Conservation (phyloP, 2,329 filamentous ascomycete species). For the Colletotrichum orchidophilum region DNA sequence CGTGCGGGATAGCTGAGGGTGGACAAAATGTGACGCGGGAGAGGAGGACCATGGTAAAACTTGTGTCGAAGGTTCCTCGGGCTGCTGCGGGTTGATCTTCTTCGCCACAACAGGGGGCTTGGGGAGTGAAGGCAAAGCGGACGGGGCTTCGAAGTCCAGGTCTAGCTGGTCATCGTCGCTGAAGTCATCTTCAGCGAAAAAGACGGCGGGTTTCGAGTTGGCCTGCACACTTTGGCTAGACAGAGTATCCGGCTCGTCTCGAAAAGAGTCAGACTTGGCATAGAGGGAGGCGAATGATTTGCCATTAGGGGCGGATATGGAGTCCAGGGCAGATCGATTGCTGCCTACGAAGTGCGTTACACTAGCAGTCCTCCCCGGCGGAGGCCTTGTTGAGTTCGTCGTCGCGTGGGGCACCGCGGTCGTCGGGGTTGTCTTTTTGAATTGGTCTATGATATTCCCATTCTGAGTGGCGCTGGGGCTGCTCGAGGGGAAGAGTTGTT, state of each 20-base stretch:
- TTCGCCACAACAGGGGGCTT: constrained; percentile 40
- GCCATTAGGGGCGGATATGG: constrained; percentile 1
- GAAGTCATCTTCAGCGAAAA: constrained; percentile 84
- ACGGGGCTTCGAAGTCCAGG: constrained; percentile 71
- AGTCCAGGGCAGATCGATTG: constrained; percentile 19
- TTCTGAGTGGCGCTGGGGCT: constrained; percentile 55
- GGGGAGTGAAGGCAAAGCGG: constrained; percentile 51
- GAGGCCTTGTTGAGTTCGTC: constrained; percentile 17
- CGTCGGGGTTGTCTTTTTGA: constrained; percentile 52
- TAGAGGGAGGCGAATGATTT: constrained; percentile 51
- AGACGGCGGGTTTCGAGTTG: constrained; percentile 52
- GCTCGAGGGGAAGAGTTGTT: constrained; percentile 67
- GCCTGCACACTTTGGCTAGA: constrained; percentile 27
- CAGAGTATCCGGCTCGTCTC: constrained; percentile 44
- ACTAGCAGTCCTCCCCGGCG: constrained; percentile 24
- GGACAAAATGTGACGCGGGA: constrained; percentile 58
- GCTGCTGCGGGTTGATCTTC: constrained; percentile 19
- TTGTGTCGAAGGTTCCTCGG: constrained; percentile 35
- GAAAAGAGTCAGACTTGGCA: constrained; percentile 59
- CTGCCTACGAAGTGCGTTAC: constrained; percentile 36
- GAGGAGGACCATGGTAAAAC: constrained; percentile 79
- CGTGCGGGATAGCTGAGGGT: constrained; percentile 42
- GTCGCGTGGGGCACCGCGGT: constrained; percentile 31
- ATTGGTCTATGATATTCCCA: constrained; percentile 60
- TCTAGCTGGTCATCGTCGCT: constrained; percentile 84